These are phyloP conservation scores for Reutealis trisperma DNA, from an alignment of 345 rosid genomes.

Conservation along the genomic window DNA sequence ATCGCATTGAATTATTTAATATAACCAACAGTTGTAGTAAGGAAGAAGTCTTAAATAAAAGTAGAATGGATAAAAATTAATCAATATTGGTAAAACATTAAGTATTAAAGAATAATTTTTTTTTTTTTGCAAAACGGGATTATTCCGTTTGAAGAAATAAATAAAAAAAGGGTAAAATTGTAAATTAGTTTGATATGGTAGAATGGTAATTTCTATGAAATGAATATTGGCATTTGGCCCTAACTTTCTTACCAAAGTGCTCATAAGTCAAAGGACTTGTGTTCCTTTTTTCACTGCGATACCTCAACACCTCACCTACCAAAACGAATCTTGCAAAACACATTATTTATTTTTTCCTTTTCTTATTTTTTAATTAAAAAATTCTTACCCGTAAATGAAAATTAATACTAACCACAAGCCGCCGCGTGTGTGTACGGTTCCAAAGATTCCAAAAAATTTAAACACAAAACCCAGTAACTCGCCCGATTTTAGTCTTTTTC, in stretches of 20 bases:
- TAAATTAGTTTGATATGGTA: neutral
- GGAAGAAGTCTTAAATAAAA: too few species aligned
- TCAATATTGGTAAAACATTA: too few species aligned
- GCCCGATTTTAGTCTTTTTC: neutral
- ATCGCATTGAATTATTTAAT: too few species aligned
- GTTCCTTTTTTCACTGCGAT: conserved; percentile 4
- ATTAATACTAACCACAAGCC: conserved; percentile 30
- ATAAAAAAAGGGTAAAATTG: neutral
- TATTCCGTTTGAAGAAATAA: too few species aligned
- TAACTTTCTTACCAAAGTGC: conserved; percentile 6
- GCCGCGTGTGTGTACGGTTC: conserved; percentile 52
- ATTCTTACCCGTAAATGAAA: too few species aligned
- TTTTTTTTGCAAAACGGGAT: too few species aligned
- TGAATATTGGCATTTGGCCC: neutral
- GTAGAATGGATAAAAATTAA: too few species aligned
- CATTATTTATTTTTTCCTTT: neutral
- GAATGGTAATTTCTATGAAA: neutral
- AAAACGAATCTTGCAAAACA: conserved; percentile 15
- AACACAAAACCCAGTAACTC: conserved; percentile 12
- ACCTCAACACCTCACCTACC: conserved; percentile 10
- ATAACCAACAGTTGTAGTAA: too few species aligned
- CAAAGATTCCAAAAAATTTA: conserved; percentile 23
- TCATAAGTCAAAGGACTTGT: conserved; percentile 8
- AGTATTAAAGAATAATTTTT: too few species aligned
- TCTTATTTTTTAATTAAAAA: neutral